Evolutionary conservation across 306 rosid species (phyloP).

Genomic region (Ochetophila trinervis): DNA sequence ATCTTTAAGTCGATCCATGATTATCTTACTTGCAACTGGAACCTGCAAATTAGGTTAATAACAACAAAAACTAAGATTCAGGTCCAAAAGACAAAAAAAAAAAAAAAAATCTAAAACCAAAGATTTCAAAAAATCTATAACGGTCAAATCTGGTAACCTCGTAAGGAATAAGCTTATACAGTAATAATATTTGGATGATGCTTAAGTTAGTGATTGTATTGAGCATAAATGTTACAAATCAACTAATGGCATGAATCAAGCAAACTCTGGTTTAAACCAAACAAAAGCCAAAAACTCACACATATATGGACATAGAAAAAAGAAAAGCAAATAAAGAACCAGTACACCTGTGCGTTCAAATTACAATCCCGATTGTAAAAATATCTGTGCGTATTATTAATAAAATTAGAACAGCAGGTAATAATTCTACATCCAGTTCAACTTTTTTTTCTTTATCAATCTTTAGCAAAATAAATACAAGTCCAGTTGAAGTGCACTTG

Average conservation of each 20-base stretch:
- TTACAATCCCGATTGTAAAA: too few relatives aligned
- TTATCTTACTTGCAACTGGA: conserved; percentile 25
- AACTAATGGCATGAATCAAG: neutral
- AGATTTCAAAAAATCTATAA: too few relatives aligned
- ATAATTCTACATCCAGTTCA: neutral
- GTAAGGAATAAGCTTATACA: too few relatives aligned
- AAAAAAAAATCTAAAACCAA: neutral
- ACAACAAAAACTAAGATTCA: conserved; percentile 1
- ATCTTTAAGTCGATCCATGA: conserved; percentile 62
- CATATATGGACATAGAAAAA: neutral
- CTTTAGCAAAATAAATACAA: too few relatives aligned
- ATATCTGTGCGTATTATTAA: too few relatives aligned
- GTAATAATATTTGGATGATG: neutral
- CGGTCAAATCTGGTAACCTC: too few relatives aligned
- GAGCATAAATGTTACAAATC: neutral
- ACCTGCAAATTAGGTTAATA: conserved; percentile 23
- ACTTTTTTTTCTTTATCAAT: neutral
- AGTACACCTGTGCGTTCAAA: too few relatives aligned
- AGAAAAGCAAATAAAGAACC: neutral
- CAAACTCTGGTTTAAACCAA: neutral
- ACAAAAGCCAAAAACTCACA: neutral
- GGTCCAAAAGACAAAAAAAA: neutral
- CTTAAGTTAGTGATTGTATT: neutral
- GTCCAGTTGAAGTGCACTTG: neutral
- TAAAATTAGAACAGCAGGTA: too few relatives aligned